Conservation (phyloP, 2,329 filamentous ascomycete genomes). For the Colletotrichum horii region DNA sequence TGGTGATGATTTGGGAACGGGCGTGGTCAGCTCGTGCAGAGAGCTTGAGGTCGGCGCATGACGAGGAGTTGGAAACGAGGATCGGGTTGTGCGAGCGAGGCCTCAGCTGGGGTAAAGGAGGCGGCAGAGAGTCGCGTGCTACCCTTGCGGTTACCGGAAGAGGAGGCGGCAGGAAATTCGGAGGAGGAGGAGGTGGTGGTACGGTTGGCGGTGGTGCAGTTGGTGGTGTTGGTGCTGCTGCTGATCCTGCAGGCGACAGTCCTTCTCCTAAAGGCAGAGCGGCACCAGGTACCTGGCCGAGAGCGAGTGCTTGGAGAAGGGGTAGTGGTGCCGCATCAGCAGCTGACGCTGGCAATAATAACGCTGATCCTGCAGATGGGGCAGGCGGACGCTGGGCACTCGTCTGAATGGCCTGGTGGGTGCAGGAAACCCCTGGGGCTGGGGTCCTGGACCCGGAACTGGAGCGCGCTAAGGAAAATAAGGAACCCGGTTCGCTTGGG, state of each 20-base stretch:
- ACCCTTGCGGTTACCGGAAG: not conserved
- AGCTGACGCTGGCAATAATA: slow-evolving; percentile 17
- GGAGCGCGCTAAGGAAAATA: slow-evolving; percentile 17
- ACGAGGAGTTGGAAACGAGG: slow-evolving; percentile 12
- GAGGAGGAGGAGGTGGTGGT: not conserved
- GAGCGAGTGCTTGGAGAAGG: not conserved
- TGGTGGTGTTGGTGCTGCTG: not conserved
- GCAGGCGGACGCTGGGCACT: slow-evolving; percentile 1
- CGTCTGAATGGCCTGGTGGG: not conserved
- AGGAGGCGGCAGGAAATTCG: not conserved
- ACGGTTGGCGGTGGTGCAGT: not conserved
- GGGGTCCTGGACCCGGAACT: slow-evolving; percentile 15
- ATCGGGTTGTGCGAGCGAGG: slow-evolving; percentile 21
- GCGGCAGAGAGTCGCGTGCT: slow-evolving; percentile 7
- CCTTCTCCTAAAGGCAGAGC: not conserved
- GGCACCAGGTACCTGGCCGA: not conserved
- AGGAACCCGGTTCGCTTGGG: slow-evolving; percentile 17
- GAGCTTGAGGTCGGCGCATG: slow-evolving; percentile 21
- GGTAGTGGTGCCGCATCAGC: slow-evolving; percentile 3
- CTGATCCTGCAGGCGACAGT: not conserved
- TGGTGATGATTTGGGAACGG: slow-evolving; percentile 19
- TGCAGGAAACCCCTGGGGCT: slow-evolving; percentile 18
- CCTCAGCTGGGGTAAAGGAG: slow-evolving; percentile 13
- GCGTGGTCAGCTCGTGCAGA: slow-evolving; percentile 20
- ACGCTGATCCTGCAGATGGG: slow-evolving; percentile 20